Conservation (phyloP, 1,284 basidiomycete genomes). For the Moesziomyces sp. region DNA sequence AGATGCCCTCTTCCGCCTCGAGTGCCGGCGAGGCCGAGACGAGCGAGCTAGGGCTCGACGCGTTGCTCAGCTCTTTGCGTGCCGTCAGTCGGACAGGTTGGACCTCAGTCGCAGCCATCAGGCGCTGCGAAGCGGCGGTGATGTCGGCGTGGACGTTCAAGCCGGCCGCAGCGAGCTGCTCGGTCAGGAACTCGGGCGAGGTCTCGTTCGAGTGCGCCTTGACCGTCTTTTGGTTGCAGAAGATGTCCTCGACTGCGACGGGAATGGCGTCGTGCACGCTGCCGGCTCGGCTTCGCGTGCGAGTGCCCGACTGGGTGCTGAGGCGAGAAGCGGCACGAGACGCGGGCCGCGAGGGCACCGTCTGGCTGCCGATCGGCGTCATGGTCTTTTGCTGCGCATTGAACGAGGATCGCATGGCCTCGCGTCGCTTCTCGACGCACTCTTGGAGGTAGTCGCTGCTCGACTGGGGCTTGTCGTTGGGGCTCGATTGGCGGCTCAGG, state of each 20-base stretch:
- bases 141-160: conserved; percentile 17
- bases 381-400: conserved; percentile 54
- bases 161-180: conserved; percentile 25
- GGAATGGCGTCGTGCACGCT: conserved; percentile 62
- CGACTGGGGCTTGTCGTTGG: conserved; percentile 20
- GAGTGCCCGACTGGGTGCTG: conserved; percentile 45
- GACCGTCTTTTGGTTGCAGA: conserved; percentile 44
- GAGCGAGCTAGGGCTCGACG: conserved; percentile 27
- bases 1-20: conserved; percentile 10
- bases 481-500: conserved; percentile 28
- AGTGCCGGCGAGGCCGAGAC: conserved; percentile 16
- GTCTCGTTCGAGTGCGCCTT: conserved; percentile 40
- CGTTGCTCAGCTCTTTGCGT: conserved; percentile 13
- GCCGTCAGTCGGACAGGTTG: conserved; percentile 21
- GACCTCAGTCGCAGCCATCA: conserved; percentile 27
- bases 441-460: conserved; percentile 47
- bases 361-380: conserved; percentile 12
- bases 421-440: conserved; percentile 47
- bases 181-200: conserved; percentile 29
- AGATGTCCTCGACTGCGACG: conserved; percentile 57
- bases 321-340: conserved; percentile 49
- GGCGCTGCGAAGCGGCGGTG: conserved; percentile 32
- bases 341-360: conserved; percentile 16
- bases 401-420: conserved; percentile 52
- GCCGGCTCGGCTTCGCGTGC: conserved; percentile 51